These are phyloP conservation scores for Geosmithia flava DNA, from an alignment of 2,329 filamentous ascomycete species.

Conservation along the genomic window DNA sequence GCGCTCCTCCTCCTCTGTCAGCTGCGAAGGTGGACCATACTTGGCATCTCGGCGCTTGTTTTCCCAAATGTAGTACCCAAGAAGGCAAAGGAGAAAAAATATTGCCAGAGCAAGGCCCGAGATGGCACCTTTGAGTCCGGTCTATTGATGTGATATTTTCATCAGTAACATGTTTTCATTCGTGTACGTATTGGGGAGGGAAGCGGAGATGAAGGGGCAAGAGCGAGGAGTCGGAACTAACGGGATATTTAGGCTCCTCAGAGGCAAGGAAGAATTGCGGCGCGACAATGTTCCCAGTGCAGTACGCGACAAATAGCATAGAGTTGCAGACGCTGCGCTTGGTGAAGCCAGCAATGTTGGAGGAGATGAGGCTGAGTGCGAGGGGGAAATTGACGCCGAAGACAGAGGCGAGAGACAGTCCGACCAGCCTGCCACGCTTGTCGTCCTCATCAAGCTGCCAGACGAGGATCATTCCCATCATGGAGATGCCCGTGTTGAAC, in stretches of 20 bases:
- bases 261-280: constrained; percentile 13
- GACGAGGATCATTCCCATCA: constrained; percentile 4
- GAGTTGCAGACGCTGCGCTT: constrained; percentile 8
- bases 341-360: constrained; percentile 7
- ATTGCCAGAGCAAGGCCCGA: not conserved
- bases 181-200: no score
- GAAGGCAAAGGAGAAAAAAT: not conserved
- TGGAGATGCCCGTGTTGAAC: constrained; percentile 4
- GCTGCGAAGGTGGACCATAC: not conserved
- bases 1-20: not conserved
- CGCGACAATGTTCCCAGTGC: constrained; percentile 40
- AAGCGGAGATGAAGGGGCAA: no score
- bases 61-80: not conserved
- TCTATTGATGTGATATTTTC: not conserved
- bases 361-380: not conserved
- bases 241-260: not conserved
- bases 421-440: constrained; percentile 5
- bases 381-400: constrained; percentile 1
- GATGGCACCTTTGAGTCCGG: not conserved
- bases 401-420: constrained; percentile 4
- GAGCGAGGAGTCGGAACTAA: not conserved
- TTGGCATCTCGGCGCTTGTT: not conserved
- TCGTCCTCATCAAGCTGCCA: constrained; percentile 2
- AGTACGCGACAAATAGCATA: constrained; percentile 35
- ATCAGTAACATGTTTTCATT: not conserved